Percentiles rank a stretch among this genome's conserved stretches.
phyloP scores from a whole-genome alignment of 768 basidiomycete genomes.

The Mycena kentingensis region DNA sequence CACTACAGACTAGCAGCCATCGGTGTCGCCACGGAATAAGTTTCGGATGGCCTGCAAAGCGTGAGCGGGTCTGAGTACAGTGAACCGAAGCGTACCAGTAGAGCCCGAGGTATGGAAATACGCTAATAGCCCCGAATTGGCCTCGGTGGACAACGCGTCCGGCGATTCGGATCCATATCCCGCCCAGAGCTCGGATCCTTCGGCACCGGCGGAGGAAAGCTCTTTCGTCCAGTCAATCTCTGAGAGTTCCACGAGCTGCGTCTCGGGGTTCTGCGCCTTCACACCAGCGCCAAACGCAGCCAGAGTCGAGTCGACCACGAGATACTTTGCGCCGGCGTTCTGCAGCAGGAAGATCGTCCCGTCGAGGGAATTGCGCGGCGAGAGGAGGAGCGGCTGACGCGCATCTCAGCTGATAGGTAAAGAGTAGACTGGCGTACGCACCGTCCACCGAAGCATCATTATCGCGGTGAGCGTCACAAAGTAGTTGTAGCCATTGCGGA shows the following conservation, averaged over 20 bases:
- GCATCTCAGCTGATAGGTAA: not conserved
- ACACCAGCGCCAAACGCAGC: not conserved
- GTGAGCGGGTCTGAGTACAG: too few species aligned
- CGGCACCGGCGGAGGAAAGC: too few species aligned
- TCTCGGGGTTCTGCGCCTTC: not conserved
- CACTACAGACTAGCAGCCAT: too few species aligned
- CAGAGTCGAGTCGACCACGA: conserved; percentile 5
- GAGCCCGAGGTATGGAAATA: too few species aligned
- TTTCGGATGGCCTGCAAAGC: too few species aligned
- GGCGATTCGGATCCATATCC: too few species aligned
- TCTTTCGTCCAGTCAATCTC: too few species aligned
- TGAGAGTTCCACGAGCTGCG: not conserved
- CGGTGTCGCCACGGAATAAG: too few species aligned
- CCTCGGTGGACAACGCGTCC: too few species aligned
- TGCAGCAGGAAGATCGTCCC: conserved; percentile 4
- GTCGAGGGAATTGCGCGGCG: conserved; percentile 9
- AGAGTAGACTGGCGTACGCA: not conserved
- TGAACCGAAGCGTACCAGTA: too few species aligned
- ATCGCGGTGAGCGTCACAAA: conserved; percentile 8
- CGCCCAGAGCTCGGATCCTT: too few species aligned
- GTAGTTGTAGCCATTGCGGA: conserved; percentile 7
- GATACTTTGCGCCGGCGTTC: not conserved
- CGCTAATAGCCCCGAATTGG: too few species aligned
- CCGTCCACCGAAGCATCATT: conserved; percentile 12
- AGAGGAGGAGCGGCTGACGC: conserved; percentile 7